Conservation (phyloP, 257 asterid genomes). For the Solanum habrochaites region DNA sequence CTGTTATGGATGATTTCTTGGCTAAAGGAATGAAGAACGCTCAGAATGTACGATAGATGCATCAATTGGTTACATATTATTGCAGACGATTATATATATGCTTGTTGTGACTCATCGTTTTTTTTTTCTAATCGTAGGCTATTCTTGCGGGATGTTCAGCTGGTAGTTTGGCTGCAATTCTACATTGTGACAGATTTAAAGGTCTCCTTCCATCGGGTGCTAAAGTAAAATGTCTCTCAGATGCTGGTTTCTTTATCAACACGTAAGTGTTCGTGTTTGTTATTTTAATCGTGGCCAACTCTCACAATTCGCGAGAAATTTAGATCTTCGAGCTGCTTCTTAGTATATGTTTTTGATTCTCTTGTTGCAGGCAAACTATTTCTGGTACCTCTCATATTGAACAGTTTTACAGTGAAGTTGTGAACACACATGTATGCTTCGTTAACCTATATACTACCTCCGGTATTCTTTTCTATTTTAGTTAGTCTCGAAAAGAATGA, state of each 20-base stretch:
- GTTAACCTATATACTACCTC: background rate
- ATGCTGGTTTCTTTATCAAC: slow-evolving; percentile 33
- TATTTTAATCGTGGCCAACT: background rate
- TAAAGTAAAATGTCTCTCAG: slow-evolving; percentile 28
- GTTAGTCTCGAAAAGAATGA: background rate
- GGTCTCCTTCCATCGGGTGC: background rate
- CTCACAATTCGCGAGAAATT: background rate
- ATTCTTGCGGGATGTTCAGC: slow-evolving; percentile 35
- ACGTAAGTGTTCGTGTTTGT: slow-evolving; percentile 18
- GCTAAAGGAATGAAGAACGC: slow-evolving; percentile 36
- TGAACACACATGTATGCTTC: slow-evolving; percentile 55
- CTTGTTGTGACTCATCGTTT: background rate
- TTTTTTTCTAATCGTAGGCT: slow-evolving; percentile 11
- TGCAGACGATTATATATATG: background rate
- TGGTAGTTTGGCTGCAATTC: slow-evolving; percentile 34
- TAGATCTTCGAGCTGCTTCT: background rate
- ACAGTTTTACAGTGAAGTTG: slow-evolving; percentile 48
- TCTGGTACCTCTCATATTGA: slow-evolving; percentile 56
- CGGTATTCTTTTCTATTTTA: background rate
- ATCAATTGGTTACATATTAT: background rate
- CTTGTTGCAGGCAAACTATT: slow-evolving; percentile 49
- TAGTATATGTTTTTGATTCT: background rate
- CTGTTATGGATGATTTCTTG: slow-evolving; percentile 28
- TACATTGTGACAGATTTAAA: slow-evolving; percentile 32
- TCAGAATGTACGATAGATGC: slow-evolving; percentile 14